Conservation (phyloP, 805 yeast genomes). For the Candida palmyrensis region DNA sequence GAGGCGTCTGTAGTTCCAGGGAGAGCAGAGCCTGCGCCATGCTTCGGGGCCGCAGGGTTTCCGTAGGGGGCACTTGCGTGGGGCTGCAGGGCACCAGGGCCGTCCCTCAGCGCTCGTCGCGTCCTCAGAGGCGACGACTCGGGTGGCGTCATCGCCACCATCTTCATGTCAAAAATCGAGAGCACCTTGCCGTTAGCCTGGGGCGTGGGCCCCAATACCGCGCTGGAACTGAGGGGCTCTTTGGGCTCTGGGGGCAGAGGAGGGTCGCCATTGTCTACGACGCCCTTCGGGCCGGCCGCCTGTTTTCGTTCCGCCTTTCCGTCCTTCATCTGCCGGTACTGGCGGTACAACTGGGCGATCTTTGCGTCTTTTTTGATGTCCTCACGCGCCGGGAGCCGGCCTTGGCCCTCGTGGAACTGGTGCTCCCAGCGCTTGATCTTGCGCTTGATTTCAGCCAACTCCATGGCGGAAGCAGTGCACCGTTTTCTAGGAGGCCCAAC, state of each 20-base stretch:
- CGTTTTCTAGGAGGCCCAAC: no score
- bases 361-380: conserved; percentile 28
- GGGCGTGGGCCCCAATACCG: conserved; percentile 74
- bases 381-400: conserved; percentile 25
- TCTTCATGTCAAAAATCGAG: conserved; percentile 59
- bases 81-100: conserved; percentile 3
- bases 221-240: no score
- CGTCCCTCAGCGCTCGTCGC: conserved; percentile 6
- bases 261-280: no score
- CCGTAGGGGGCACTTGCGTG: neutral
- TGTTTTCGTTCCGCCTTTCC: conserved; percentile 7
- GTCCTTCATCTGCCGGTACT: conserved; percentile 17
- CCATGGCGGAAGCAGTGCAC: no score
- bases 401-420: conserved; percentile 20
- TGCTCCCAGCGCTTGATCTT: conserved; percentile 39
- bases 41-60: neutral
- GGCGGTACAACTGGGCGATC: conserved; percentile 27
- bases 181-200: conserved; percentile 74
- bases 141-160: conserved; percentile 29
- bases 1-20: neutral
- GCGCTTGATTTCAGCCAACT: conserved; percentile 12
- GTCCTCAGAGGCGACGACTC: conserved; percentile 36
- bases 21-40: neutral
- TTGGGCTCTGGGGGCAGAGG: no score
- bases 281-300: no score